phyloP scores from a whole-genome alignment of 169 alveolate genomes.

The Plasmodium gonderi region DNA sequence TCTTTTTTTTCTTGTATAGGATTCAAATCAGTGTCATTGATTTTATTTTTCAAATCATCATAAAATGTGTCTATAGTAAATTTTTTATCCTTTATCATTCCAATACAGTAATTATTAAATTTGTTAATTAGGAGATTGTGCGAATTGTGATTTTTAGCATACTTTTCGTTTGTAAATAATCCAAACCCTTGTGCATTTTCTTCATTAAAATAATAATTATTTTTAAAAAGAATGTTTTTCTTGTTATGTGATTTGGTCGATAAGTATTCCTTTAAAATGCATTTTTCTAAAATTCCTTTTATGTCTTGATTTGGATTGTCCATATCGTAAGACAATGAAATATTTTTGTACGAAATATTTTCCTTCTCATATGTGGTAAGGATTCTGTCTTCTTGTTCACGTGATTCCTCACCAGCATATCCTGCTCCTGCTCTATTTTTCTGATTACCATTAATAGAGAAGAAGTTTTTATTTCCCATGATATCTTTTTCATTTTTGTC shows the following conservation, averaged over 20 bases:
- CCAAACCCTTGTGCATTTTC: slow-evolving; percentile 69
- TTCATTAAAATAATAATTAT: slow-evolving; percentile 66
- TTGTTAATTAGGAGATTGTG: slow-evolving; percentile 47
- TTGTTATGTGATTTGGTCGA: slow-evolving; percentile 20
- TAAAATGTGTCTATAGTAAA: slow-evolving; percentile 44
- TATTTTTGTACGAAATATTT: not conserved
- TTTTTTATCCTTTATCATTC: slow-evolving; percentile 46
- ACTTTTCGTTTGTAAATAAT: slow-evolving; percentile 44
- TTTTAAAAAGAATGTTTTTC: slow-evolving; percentile 52
- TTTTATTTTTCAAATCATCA: slow-evolving; percentile 53
- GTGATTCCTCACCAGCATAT: not conserved
- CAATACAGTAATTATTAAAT: slow-evolving; percentile 61
- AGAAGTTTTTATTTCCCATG: slow-evolving; percentile 27
- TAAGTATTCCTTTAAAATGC: slow-evolving; percentile 55
- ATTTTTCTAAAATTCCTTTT: slow-evolving; percentile 67
- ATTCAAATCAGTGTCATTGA: slow-evolving; percentile 53
- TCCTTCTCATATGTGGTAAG: not conserved
- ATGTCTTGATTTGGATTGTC: slow-evolving; percentile 69
- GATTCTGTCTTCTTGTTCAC: not conserved
- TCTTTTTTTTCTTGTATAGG: slow-evolving; percentile 15
- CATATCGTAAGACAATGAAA: slow-evolving; percentile 19
- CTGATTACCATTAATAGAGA: slow-evolving; percentile 16
- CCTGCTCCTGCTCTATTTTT: not conserved
- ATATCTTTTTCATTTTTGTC: slow-evolving; percentile 68
- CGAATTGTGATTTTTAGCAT: slow-evolving; percentile 12